A percentile compares a stretch with the other conserved stretches of the same genome.
Evolutionary conservation across 2,329 filamentous ascomycete species (phyloP).

Genomic region (Thielaviopsis ethacetica): DNA sequence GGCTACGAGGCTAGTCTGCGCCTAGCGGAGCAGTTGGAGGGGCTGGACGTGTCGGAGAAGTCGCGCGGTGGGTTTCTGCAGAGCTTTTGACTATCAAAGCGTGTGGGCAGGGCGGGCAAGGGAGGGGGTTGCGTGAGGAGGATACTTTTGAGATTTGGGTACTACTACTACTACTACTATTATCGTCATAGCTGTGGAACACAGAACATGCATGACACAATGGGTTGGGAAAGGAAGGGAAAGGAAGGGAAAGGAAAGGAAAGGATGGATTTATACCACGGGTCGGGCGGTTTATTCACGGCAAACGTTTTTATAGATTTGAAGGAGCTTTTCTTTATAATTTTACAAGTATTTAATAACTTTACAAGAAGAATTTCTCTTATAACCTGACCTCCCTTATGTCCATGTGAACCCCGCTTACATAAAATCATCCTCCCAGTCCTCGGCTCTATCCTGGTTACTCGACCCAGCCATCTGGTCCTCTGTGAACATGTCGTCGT

Average conservation of each 20-base stretch:
- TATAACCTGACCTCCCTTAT: background rate
- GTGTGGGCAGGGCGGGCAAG: background rate
- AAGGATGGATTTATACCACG: background rate
- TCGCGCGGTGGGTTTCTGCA: constrained; percentile 2
- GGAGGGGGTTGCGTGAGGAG: background rate
- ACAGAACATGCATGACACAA: background rate
- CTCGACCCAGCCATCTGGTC: constrained; percentile 61
- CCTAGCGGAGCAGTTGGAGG: constrained; percentile 1
- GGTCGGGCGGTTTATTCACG: too few relatives aligned
- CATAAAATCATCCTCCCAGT: constrained; percentile 91
- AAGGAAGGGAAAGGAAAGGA: too few relatives aligned
- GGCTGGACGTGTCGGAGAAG: constrained; percentile 1
- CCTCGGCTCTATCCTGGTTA: constrained; percentile 67
- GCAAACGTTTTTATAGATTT: too few relatives aligned
- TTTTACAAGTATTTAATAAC: too few relatives aligned
- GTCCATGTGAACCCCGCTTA: constrained; percentile 26
- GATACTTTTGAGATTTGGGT: too few relatives aligned
- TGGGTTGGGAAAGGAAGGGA: background rate
- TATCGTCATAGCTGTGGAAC: too few relatives aligned
- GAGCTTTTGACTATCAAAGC: constrained; percentile 3
- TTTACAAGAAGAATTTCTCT: background rate
- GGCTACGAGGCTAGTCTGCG: background rate
- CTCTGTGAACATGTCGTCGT: constrained; percentile 79
- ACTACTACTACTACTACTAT: too few relatives aligned
- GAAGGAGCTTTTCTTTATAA: too few relatives aligned